Base-by-base conservation (phyloP, 1,139 yeast species). In the Spencermartinsiella ligniputridi region DNA sequence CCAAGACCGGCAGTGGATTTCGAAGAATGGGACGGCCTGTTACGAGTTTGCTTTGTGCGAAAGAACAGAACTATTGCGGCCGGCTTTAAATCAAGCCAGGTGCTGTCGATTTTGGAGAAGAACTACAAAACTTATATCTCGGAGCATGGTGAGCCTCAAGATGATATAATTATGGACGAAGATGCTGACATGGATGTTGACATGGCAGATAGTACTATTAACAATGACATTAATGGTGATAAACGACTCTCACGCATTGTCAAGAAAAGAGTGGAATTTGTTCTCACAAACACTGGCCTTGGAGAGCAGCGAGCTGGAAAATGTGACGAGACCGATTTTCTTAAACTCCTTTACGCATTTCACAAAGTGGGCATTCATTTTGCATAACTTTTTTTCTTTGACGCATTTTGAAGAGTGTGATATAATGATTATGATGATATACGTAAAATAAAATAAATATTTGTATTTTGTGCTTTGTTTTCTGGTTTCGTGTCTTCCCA, bases 301-400 rank as follows among this genome's bases (percentile, higher is more conserved):
- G 75, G 84, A 3, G 96, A 87, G 39, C 80, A 84, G 66, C 84
- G 99, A 72, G 84, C 97, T 4, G 87, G 95, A 35, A 92, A 92
- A 64, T 78, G 95, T 68, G 97, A 90, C 62, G 97, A 92, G 68
- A 86, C 92, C 22, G 98, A 92, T 63, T 92, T 92, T 67, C 72
- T 92, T 59, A 85, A 81, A 60, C 70, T 92, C 44, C 70, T 92
- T 48, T 89, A 84, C 59, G 97, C 96, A 6, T 92, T 94, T 74
- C 97, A 94, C 68, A 94, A 90, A 67, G 97, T 87, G 41, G 97
- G 98, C 42, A 86, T 92, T 51, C 97, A 92, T 66, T 92, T 92
- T 71, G 96, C 97, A 50, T 90, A 71, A 24, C 24, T n/a, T 25
- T 39, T 24, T 21, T 22, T 22, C 20, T 20, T 17, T 11, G 18